Base-by-base conservation (phyloP, 2,329 filamentous ascomycete genomes). In the Aspergillus piperis region DNA sequence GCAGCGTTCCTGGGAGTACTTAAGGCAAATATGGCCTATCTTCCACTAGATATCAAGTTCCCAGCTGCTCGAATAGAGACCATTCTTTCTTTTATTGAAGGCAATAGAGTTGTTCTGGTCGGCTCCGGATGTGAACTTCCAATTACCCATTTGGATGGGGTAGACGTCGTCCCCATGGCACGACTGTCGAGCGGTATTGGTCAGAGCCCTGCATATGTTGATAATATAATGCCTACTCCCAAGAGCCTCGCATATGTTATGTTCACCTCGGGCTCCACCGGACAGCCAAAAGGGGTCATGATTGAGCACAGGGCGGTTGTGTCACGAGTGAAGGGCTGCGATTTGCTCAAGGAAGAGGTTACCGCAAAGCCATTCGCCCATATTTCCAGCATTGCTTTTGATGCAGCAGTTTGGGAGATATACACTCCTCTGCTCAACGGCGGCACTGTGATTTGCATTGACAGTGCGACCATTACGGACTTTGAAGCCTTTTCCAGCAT, bases 211-310 rank as follows among this genome's bases (percentile, higher is more conserved):
- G 25, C 13, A 5, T 17, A 19, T 8, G 5, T 7, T 17, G 6
- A 49, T 7, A 1, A 8, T 25, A 49, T 13, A 3, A n/a, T 10
- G 7, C 47, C 47, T 17, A n/a, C 15, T 25, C 15, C 54, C 27
- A 32, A 21, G 5, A 56, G 54, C 19, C 41, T 59, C 4, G 57
- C 57, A 8, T 54, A 54, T 11, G 30, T 59, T 3, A 48, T 59
- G 25, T 59, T 48, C 41, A 59, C 57, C 2, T 54, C 57, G 3
- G 57, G 57, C 10, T 48, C 57, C 6, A 59, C 57, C 13, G 57
- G 49, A 1, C 17, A 48, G 15, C 57, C 57, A 1, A 59, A 59
- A 41, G 57, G 57, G 1, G 57, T 59, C 15, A 54, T 59, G 57
- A 54, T 57, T 10, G 44, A 57, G 17, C 54, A 57, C 19, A 36